Evolutionary conservation across 2,329 filamentous ascomycete species (phyloP), one percentile per base, ranked within the genome.

Genomic region (Ascochyta pisi): DNA sequence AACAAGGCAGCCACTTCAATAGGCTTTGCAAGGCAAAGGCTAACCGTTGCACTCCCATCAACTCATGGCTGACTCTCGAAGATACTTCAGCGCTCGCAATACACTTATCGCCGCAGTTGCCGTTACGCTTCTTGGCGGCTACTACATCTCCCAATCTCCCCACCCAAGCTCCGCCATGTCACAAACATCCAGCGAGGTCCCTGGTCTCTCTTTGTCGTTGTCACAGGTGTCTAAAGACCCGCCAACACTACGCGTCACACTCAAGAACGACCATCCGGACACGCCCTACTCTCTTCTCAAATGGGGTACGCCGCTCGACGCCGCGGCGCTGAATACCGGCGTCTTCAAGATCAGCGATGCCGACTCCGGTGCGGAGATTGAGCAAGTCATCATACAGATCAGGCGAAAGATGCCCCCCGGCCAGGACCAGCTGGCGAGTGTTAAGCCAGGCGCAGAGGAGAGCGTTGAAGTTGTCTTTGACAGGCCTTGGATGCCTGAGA

Each of bases 261-360:
- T 78, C 43, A 70, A 71, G 9, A 79, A 79, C 51, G 67, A 63
- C 35, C 67, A 68, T 39, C 67, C 70, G 1, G 58, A 65, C 8
- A 68, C 68, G 2, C 61, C 73, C 1, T 71, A 75, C 52, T 76
- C 77, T 0, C 46, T 79, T 7, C 62, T 76, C 23, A 73, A 68
- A 59, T 79, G 77, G 77, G 69, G 73, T 42, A 76, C 76, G 1
- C 77, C 77, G 5, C 63, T 79, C 38, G 77, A 79, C 52, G 56
- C 67, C 2, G 62, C 70, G 33, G 75, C 75, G 9, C 51, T 74
- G 16, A 74, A 75, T 19, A 71, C 75, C 3, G 76, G 76, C 15
- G 66, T 78, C 4, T 74, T 79, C 56, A 69, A 57, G 13, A 63
- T 78, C 23, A 54, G 58, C 6, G 60, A 76, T 43, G 60, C 54